Percentiles rank a stretch among this genome's conserved stretches.
Conservation (phyloP, 2,329 filamentous ascomycete genomes). For the Fusarium anguioides region DNA sequence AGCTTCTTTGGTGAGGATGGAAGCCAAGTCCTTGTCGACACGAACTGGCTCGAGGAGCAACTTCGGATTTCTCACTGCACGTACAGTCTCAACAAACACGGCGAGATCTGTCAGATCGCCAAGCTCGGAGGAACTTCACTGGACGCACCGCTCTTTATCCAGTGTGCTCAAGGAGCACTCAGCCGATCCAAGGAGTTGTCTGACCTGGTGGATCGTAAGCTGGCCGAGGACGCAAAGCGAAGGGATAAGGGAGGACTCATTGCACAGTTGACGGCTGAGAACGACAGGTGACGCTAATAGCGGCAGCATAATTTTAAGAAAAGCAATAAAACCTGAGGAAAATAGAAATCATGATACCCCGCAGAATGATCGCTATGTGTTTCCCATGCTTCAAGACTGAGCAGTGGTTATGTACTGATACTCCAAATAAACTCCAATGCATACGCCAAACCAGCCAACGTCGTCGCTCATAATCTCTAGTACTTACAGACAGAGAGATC, state of each 20-base stretch:
- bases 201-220: slow-evolving; percentile 74
- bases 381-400: slow-evolving; percentile 24
- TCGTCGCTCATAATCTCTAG: slow-evolving; percentile 35
- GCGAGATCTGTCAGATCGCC: slow-evolving; percentile 89
- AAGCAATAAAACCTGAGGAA: slow-evolving; percentile 33
- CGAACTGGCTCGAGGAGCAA: slow-evolving; percentile 80
- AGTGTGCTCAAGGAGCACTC: slow-evolving; percentile 79
- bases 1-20: slow-evolving; percentile 82
- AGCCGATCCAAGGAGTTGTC: slow-evolving; percentile 85
- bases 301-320: slow-evolving; percentile 24
- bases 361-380: slow-evolving; percentile 23
- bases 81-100: slow-evolving; percentile 87
- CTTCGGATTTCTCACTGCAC: slow-evolving; percentile 78
- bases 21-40: slow-evolving; percentile 75
- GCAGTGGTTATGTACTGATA: slow-evolving; percentile 26
- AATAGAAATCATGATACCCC: slow-evolving; percentile 48
- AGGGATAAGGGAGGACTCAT: slow-evolving; percentile 82
- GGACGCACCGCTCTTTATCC: slow-evolving; percentile 81
- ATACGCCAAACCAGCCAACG: slow-evolving; percentile 32
- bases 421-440: slow-evolving; percentile 30
- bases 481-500: slow-evolving; percentile 9
- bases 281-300: slow-evolving; percentile 68
- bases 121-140: slow-evolving; percentile 89
- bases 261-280: slow-evolving; percentile 83
- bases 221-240: slow-evolving; percentile 82